These are phyloP conservation scores for Solanum tarapatanum DNA, from an alignment of 257 asterid species.

Conservation along the genomic window DNA sequence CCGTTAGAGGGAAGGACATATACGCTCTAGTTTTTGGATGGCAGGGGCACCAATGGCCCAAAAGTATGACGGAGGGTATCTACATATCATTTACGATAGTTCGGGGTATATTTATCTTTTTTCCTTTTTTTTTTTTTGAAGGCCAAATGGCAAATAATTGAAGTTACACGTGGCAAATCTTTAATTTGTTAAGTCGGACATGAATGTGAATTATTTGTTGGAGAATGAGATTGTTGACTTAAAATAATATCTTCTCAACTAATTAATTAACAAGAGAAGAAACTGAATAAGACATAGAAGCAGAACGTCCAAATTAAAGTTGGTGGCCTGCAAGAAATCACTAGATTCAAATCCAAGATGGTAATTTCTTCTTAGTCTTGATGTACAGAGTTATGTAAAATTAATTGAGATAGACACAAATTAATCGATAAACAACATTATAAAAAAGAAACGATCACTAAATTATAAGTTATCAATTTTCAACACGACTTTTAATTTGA, in stretches of 20 bases:
- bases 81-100: no score
- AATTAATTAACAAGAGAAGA: neutral
- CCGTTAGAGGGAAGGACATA: no score
- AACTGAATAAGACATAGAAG: neutral
- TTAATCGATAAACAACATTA: fast-evolving
- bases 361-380: no score
- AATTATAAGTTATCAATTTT: neutral
- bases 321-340: neutral
- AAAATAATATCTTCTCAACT: neutral
- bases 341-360: neutral
- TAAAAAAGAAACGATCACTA: neutral
- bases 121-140: neutral
- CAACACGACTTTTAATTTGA: neutral
- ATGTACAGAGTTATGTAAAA: fast-evolving
- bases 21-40: no score
- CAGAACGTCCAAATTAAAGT: neutral
- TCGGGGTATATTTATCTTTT: no score
- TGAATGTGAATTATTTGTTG: neutral
- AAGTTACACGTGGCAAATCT: neutral
- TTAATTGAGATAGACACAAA: neutral
- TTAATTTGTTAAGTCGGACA: neutral
- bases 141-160: neutral
- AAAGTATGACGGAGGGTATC: no score
- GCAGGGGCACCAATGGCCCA: no score
- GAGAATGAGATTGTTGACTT: neutral